These are phyloP conservation scores for Thermothielavioides terrestris DNA, from an alignment of 495 filamentous ascomycete species.

Conservation along the genomic window DNA sequence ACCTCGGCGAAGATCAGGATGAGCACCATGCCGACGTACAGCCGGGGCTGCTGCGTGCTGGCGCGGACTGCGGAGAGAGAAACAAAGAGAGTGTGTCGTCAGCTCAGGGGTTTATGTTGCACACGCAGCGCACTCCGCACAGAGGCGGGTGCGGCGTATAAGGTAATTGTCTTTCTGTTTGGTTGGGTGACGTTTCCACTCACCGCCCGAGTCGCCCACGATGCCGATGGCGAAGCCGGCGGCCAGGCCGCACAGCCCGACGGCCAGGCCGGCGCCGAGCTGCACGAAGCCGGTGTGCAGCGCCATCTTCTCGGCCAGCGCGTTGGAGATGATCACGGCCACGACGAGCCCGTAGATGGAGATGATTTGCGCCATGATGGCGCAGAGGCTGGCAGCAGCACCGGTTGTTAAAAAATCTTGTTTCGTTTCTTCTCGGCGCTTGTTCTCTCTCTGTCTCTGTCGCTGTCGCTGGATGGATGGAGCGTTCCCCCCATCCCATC, in stretches of 20 bases:
- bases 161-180: no score
- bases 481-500: no score
- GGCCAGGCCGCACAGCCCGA: conserved; percentile 53
- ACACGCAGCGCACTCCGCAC: no score
- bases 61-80: conserved; percentile 55
- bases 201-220: conserved; percentile 71
- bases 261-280: conserved; percentile 38
- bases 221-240: conserved; percentile 91
- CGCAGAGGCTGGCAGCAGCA: conserved; percentile 38
- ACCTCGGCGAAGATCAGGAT: conserved; percentile 94
- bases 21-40: conserved; percentile 91
- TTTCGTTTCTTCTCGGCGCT: no score
- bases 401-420: not conserved
- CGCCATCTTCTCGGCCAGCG: conserved; percentile 37
- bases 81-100: no score
- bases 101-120: no score
- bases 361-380: conserved; percentile 72
- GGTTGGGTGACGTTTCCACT: no score
- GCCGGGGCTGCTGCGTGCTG: conserved; percentile 77
- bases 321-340: conserved; percentile 38
- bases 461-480: no score
- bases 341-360: conserved; percentile 49
- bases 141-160: not conserved
- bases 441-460: no score
- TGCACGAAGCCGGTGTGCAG: conserved; percentile 40